A percentile compares a stretch with the other conserved stretches of the same genome.
phyloP scores from a whole-genome alignment of 1,284 basidiomycete species.

The Cryptococcus depauperatus region DNA sequence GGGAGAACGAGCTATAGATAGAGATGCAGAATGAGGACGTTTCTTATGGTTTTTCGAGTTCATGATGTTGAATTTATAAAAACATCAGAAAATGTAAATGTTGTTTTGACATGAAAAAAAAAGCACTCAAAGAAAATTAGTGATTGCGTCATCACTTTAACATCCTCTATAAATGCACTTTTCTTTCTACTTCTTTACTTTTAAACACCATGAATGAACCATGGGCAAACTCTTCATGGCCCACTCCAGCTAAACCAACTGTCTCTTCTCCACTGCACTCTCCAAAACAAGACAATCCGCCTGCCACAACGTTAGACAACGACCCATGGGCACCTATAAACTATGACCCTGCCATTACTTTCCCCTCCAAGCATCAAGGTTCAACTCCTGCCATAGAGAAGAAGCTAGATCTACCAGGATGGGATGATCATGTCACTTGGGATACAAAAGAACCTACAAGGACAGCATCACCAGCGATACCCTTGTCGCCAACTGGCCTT shows the following conservation, averaged over 20 bases:
- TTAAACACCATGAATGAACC: slow-evolving; percentile 28
- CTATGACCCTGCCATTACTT: not conserved
- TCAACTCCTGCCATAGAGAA: not conserved
- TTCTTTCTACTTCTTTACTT: not conserved
- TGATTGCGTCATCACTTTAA: too few species aligned
- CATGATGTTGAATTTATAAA: too few species aligned
- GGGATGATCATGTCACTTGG: not conserved
- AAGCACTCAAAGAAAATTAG: too few species aligned
- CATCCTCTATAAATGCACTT: too few species aligned
- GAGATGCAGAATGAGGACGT: slow-evolving; percentile 13
- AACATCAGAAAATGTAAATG: too few species aligned
- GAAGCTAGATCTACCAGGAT: not conserved
- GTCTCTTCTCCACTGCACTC: not conserved
- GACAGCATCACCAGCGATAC: too few species aligned
- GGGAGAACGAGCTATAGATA: slow-evolving; percentile 23
- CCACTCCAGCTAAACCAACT: slow-evolving; percentile 16
- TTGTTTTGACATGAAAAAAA: too few species aligned
- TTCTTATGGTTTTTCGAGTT: too few species aligned
- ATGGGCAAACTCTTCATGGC: slow-evolving; percentile 30
- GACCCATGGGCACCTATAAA: slow-evolving; percentile 24
- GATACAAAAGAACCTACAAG: not conserved
- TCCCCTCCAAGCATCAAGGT: not conserved
- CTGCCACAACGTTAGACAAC: too few species aligned
- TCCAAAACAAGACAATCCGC: slow-evolving; percentile 3
- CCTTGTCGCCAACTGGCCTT: too few species aligned